phyloP scores from a whole-genome alignment of 306 rosid species.

The Glycine soja region DNA sequence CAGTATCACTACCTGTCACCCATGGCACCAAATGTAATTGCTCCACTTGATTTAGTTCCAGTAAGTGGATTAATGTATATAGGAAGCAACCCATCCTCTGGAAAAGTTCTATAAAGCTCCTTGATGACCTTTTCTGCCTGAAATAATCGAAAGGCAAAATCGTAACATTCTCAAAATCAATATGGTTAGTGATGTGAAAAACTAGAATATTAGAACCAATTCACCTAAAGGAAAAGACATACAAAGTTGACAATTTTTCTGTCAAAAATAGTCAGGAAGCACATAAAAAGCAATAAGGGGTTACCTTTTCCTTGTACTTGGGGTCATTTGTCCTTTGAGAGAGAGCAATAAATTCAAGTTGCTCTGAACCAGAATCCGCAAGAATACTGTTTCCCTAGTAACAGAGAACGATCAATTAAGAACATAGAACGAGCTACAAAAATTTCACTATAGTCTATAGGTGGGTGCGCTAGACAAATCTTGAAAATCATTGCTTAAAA shows the following conservation, averaged over 20 bases:
- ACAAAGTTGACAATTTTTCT: conserved; percentile 33
- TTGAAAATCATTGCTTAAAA: no score
- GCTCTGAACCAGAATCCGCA: conserved; percentile 98
- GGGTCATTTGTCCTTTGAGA: conserved; percentile 93
- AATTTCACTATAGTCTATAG: neutral
- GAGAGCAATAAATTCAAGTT: conserved; percentile 95
- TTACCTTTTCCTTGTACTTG: conserved; percentile 84
- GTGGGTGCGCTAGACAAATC: no score
- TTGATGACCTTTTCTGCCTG: conserved; percentile 76
- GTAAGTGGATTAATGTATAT: conserved; percentile 73
- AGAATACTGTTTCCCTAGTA: conserved; percentile 87
- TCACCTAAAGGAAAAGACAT: neutral
- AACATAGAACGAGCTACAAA: conserved; percentile 18
- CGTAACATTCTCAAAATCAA: neutral
- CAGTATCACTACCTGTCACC: conserved; percentile 76
- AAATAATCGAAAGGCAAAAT: conserved; percentile 41
- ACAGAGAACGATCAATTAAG: conserved; percentile 42
- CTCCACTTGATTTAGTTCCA: conserved; percentile 61
- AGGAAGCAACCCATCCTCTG: conserved; percentile 92
- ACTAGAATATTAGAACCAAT: neutral
- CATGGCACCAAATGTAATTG: conserved; percentile 97
- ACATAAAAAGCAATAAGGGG: conserved; percentile 1
- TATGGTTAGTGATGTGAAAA: conserved; percentile 12
- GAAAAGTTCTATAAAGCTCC: conserved; percentile 65
- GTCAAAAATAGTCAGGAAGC: neutral